Evolutionary conservation across 1,284 basidiomycete genomes (phyloP), one percentile per base, ranked within the genome.

Genomic region (Exobasidium rhododendri): DNA sequence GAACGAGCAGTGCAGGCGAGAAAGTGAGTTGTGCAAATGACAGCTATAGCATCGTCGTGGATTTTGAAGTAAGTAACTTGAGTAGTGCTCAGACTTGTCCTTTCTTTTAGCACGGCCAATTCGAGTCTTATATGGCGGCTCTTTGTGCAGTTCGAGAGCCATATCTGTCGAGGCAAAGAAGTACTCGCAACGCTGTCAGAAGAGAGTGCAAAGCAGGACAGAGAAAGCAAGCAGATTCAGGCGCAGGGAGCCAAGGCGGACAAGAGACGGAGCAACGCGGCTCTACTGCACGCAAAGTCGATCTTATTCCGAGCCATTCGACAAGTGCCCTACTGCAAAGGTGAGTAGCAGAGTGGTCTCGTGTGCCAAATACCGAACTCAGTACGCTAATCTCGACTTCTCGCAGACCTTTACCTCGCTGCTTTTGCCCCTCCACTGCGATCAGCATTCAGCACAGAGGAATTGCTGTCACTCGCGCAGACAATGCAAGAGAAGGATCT

Each of bases 361-460:
- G n/a, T n/a, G n/a, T n/a, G n/a, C n/a, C n/a, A n/a, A n/a, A n/a
- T n/a, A n/a, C n/a, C n/a, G n/a, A n/a, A n/a, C n/a, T n/a, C n/a
- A n/a, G n/a, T n/a, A n/a, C n/a, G n/a, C n/a, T n/a, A n/a, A n/a
- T n/a, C n/a, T n/a, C n/a, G n/a, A 20, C 22, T 50, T 50, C 47
- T 20, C 29, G 7, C 20, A 50, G 47, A 7, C 14, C 47, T 50
- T 7, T 50, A 50, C 47, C 47, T 50, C 20, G 47, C 47, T 26
- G 47, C 47, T 14, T 50, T 50, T 31, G 29, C 24, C 14, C 47
- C 47, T 26, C 47, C 47, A 7, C 47, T 50, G 7, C 47, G 47
- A 7, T 14, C 7, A 50, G 47, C 47, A 31, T 26, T 50, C 24
- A 50, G 10, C 47, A 50, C 24, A 24, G 47, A 50, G 24, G 47